Conservation (phyloP, 2,329 filamentous ascomycete genomes). For the Beauveria rudraprayagi region DNA sequence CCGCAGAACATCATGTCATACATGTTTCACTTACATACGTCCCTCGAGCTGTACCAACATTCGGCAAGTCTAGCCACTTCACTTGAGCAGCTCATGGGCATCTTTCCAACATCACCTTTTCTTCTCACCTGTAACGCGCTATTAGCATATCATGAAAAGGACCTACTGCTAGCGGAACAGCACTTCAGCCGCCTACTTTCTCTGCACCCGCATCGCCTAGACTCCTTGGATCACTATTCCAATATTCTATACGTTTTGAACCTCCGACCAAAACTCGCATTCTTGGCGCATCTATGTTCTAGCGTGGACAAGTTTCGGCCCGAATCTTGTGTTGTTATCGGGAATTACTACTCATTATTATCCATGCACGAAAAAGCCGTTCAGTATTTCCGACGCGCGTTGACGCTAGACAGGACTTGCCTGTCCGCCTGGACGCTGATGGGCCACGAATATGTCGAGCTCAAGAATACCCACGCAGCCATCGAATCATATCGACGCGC, state of each 20-base stretch:
- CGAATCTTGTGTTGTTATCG: slow-evolving; percentile 92
- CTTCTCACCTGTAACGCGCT: slow-evolving; percentile 84
- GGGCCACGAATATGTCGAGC: slow-evolving; percentile 97
- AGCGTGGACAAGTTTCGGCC: slow-evolving; percentile 92
- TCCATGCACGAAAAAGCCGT: slow-evolving; percentile 97
- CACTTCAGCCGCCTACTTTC: slow-evolving; percentile 74
- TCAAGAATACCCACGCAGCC: slow-evolving; percentile 96
- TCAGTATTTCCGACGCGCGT: slow-evolving; percentile 89
- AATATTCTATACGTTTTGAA: slow-evolving; percentile 96
- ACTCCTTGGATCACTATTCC: slow-evolving; percentile 90
- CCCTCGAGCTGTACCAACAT: slow-evolving; percentile 84
- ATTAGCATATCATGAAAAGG: slow-evolving; percentile 83
- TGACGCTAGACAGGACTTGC: slow-evolving; percentile 84
- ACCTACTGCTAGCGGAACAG: slow-evolving; percentile 60
- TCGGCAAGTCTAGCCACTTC: slow-evolving; percentile 65
- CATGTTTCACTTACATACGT: slow-evolving; percentile 88
- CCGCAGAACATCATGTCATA: slow-evolving; percentile 88
- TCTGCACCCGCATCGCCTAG: slow-evolving; percentile 64
- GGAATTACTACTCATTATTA: slow-evolving; percentile 92
- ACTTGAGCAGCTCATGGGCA: slow-evolving; percentile 67
- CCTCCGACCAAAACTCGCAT: slow-evolving; percentile 79
- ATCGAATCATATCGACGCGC: slow-evolving; percentile 95
- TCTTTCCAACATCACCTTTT: slow-evolving; percentile 85
- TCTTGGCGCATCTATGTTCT: slow-evolving; percentile 83
- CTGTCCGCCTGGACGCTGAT: slow-evolving; percentile 96